Evolutionary conservation across 1,284 basidiomycete genomes (phyloP).

Genomic region (Mrakiaceae sp.): DNA sequence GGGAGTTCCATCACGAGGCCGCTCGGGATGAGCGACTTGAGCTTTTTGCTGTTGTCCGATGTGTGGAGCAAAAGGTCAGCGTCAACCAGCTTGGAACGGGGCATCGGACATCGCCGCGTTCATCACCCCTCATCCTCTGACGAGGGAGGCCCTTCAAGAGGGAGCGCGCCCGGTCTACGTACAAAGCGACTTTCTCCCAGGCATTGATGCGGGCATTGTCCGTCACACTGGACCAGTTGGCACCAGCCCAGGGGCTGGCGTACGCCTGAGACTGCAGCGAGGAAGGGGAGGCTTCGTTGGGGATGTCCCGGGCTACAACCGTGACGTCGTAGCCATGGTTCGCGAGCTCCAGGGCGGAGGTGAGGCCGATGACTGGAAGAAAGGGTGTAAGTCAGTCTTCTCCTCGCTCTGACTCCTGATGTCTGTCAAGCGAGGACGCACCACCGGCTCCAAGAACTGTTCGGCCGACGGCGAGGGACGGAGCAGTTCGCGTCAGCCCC

Average conservation of each 20-base stretch:
- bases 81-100: no score
- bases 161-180: background rate
- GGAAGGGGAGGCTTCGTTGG: background rate
- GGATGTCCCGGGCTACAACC: conserved; percentile 12
- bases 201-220: background rate
- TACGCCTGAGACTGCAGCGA: background rate
- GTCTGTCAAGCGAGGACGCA: background rate
- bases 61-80: no score
- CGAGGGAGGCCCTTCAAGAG: background rate
- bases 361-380: background rate
- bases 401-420: no score
- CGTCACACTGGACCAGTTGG: background rate
- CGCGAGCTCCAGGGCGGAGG: conserved; percentile 5
- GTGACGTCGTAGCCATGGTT: conserved; percentile 12
- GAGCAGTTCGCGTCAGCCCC: background rate
- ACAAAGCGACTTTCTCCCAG: conserved; percentile 12
- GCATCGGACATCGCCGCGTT: no score
- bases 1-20: conserved; percentile 11
- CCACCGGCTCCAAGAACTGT: background rate
- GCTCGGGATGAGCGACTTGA: conserved; percentile 13
- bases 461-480: background rate
- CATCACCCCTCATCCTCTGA: background rate
- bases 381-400: background rate
- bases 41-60: background rate
- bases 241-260: conserved; percentile 12